Percentiles rank a stretch among this genome's conserved stretches.
phyloP scores from a whole-genome alignment of 202 grass and related monocot species.

The Setaria italica region DNA sequence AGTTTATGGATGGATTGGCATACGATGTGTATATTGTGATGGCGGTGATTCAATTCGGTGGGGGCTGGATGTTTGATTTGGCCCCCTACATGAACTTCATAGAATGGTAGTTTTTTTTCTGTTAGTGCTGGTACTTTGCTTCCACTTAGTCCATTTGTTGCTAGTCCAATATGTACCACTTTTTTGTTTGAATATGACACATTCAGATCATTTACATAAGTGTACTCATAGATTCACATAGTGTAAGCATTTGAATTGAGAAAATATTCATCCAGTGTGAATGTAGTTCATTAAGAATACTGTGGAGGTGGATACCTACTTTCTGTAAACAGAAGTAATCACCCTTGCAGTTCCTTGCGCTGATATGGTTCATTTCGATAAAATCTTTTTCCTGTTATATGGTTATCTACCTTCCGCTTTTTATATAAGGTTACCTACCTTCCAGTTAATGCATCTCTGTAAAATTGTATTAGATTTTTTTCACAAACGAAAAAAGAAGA shows the following conservation, averaged over 20 bases:
- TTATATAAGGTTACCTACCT: not conserved
- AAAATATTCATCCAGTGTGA: conserved; percentile 9
- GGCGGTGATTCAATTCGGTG: conserved; percentile 34
- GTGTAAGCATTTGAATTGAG: conserved; percentile 22
- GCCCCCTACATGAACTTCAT: conserved; percentile 13
- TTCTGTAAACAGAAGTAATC: conserved; percentile 2
- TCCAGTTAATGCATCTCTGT: not conserved
- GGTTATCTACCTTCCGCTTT: too few species aligned
- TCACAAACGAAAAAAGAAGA: too few species aligned
- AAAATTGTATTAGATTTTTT: not conserved
- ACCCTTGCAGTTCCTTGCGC: not conserved
- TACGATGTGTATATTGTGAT: conserved; percentile 50
- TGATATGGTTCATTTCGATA: not conserved
- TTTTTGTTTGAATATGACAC: conserved; percentile 23
- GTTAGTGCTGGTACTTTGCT: conserved; percentile 31
- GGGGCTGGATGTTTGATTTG: conserved; percentile 38
- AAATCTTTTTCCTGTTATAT: not conserved
- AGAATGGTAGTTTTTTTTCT: conserved; percentile 41
- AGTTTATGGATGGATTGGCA: conserved; percentile 5
- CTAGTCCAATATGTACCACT: conserved; percentile 20
- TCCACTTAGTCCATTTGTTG: conserved; percentile 26
- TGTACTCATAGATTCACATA: not conserved
- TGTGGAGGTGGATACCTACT: not conserved
- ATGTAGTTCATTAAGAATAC: not conserved
- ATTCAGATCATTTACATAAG: conserved; percentile 20